Evolutionary conservation across 2,329 filamentous ascomycete genomes (phyloP).

Genomic region (Hypocrella siamensis): DNA sequence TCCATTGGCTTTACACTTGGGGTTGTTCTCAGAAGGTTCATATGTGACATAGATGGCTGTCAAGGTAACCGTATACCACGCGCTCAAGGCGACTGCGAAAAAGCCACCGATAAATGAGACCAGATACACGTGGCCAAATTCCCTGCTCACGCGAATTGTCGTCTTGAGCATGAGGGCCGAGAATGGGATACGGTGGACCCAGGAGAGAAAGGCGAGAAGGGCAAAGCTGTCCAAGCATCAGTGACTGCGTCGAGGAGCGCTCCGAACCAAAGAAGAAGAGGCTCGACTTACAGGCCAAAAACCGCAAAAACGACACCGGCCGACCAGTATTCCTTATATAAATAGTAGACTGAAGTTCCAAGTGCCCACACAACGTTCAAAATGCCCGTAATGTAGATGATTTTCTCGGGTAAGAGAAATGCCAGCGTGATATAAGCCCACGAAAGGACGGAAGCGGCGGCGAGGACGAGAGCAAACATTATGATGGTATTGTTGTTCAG

Average conservation of each 20-base stretch:
- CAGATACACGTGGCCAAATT: conserved; percentile 71
- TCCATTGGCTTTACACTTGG: conserved; percentile 29
- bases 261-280: neutral
- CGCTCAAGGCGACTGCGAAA: conserved; percentile 57
- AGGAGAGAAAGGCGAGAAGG: conserved; percentile 50
- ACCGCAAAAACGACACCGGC: conserved; percentile 79
- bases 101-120: conserved; percentile 76
- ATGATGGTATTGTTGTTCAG: conserved; percentile 76
- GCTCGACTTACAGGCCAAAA: conserved; percentile 28
- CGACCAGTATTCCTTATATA: conserved; percentile 59
- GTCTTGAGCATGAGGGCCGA: conserved; percentile 81
- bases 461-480: conserved; percentile 66
- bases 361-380: conserved; percentile 73
- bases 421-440: conserved; percentile 63
- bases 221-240: conserved; percentile 3
- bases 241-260: neutral
- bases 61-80: conserved; percentile 76
- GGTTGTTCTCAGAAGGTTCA: conserved; percentile 42
- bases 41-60: conserved; percentile 79
- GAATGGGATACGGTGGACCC: conserved; percentile 85
- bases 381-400: conserved; percentile 87
- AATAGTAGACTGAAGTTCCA: conserved; percentile 78
- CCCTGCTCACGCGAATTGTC: conserved; percentile 69
- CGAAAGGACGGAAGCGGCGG: conserved; percentile 58
- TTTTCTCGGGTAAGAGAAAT: conserved; percentile 68